These are phyloP conservation scores for Hamamelis virginiana DNA, from an alignment of 164 flowering plant genomes.

Conservation along the genomic window DNA sequence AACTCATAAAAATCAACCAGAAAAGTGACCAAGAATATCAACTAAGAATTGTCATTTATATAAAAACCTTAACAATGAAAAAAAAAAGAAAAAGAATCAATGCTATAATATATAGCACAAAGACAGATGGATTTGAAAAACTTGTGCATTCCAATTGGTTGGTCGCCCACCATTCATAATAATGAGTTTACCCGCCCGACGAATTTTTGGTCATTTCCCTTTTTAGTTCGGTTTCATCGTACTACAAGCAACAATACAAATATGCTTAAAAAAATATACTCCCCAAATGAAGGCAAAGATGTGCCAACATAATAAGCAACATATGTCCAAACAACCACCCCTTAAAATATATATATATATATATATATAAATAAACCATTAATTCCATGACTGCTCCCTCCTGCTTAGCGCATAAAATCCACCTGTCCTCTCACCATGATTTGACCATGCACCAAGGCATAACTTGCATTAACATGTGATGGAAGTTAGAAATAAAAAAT, in stretches of 20 bases:
- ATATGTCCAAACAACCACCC: too few species aligned
- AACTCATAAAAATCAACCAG: too few species aligned
- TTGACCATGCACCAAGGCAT: slow-evolving; percentile 65
- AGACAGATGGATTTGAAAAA: background rate
- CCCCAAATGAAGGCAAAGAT: background rate
- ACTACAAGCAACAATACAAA: slow-evolving; percentile 33
- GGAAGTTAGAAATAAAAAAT: background rate
- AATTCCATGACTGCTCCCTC: slow-evolving; percentile 61
- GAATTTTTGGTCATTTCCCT: slow-evolving; percentile 85
- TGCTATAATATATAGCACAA: background rate
- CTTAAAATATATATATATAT: too few species aligned
- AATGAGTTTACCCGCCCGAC: slow-evolving; percentile 83
- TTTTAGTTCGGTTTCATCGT: slow-evolving; percentile 75
- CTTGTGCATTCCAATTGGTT: slow-evolving; percentile 64
- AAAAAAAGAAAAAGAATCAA: background rate
- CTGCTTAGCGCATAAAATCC: slow-evolving; percentile 66
- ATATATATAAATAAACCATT: too few species aligned
- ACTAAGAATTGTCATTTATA: too few species aligned
- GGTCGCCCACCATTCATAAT: slow-evolving; percentile 94
- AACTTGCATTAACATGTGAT: slow-evolving; percentile 34
- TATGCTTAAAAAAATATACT: background rate
- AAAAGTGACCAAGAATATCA: too few species aligned
- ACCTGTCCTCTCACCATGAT: slow-evolving; percentile 70
- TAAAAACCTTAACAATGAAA: background rate
- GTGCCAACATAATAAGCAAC: background rate